These are phyloP conservation scores for Myxozyma sirexii DNA, from an alignment of 805 yeast genomes.

Conservation along the genomic window DNA sequence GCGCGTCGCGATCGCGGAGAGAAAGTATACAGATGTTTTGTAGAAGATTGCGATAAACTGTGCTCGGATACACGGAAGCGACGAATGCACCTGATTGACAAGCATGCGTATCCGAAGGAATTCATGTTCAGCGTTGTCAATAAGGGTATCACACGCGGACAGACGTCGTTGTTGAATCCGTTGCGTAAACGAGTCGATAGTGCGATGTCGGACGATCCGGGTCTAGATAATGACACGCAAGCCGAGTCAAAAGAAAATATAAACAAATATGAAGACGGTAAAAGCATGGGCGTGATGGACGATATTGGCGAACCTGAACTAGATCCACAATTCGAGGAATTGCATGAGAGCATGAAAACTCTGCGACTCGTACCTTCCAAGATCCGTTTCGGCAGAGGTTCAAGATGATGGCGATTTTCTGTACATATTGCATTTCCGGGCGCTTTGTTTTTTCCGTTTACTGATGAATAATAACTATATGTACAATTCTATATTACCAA, in stretches of 20 bases:
- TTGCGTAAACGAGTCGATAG: neutral
- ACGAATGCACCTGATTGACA: slow-evolving; percentile 52
- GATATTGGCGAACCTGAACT: slow-evolving; percentile 15
- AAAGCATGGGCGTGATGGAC: neutral
- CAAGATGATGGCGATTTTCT: neutral
- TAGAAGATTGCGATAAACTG: slow-evolving; percentile 46
- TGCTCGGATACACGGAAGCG: slow-evolving; percentile 49
- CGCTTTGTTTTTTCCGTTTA: too few species aligned
- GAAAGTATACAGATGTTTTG: slow-evolving; percentile 50
- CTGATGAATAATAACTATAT: too few species aligned
- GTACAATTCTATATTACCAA: neutral
- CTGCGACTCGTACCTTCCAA: slow-evolving; percentile 18
- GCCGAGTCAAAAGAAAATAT: neutral
- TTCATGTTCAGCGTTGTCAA: slow-evolving; percentile 31
- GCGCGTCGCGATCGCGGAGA: slow-evolving; percentile 48
- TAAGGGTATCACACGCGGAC: slow-evolving; percentile 25
- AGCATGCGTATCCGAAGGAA: slow-evolving; percentile 53
- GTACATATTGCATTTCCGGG: neutral
- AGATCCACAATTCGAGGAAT: slow-evolving; percentile 10
- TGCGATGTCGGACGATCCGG: neutral
- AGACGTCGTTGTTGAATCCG: slow-evolving; percentile 23
- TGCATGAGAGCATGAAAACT: slow-evolving; percentile 5
- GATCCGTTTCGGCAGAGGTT: slow-evolving; percentile 20
- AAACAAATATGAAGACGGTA: neutral
- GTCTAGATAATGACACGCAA: neutral